phyloP scores from a whole-genome alignment of 805 yeast genomes.

The Ogataea nitratoaversa region DNA sequence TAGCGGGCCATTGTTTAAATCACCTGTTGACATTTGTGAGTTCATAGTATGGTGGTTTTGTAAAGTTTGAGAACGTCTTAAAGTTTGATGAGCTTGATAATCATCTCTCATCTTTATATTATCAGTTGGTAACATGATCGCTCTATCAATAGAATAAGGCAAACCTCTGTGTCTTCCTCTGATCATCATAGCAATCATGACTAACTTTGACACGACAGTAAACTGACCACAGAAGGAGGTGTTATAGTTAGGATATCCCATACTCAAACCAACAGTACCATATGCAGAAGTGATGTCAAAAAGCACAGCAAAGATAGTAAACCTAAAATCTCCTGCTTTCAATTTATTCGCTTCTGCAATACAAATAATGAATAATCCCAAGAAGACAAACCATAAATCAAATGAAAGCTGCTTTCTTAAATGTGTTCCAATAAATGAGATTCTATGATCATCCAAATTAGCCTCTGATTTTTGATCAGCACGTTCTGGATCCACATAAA shows the following conservation, averaged over 20 bases:
- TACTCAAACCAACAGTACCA: conserved; percentile 91
- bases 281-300: conserved; percentile 94
- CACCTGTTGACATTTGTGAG: not conserved
- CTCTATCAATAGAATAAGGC: conserved; percentile 91
- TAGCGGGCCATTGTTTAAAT: conserved; percentile 6
- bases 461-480: conserved; percentile 33
- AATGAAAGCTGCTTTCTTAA: conserved; percentile 87
- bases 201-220: conserved; percentile 69
- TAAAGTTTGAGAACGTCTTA: conserved; percentile 26
- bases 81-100: conserved; percentile 48
- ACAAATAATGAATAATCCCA: conserved; percentile 83
- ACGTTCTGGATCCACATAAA: conserved; percentile 40
- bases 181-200: conserved; percentile 83
- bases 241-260: conserved; percentile 69
- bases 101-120: conserved; percentile 59
- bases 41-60: conserved; percentile 5
- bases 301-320: conserved; percentile 66
- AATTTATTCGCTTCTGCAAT: conserved; percentile 75
- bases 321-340: conserved; percentile 38
- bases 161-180: conserved; percentile 96
- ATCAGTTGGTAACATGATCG: conserved; percentile 78
- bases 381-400: conserved; percentile 89
- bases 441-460: conserved; percentile 40
- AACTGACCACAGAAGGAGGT: conserved; percentile 76
- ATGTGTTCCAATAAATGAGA: conserved; percentile 77